Percentiles rank a stretch among this genome's conserved stretches.
Conservation (phyloP, 176 grass and related monocot genomes). For the Leersia perrieri region DNA sequence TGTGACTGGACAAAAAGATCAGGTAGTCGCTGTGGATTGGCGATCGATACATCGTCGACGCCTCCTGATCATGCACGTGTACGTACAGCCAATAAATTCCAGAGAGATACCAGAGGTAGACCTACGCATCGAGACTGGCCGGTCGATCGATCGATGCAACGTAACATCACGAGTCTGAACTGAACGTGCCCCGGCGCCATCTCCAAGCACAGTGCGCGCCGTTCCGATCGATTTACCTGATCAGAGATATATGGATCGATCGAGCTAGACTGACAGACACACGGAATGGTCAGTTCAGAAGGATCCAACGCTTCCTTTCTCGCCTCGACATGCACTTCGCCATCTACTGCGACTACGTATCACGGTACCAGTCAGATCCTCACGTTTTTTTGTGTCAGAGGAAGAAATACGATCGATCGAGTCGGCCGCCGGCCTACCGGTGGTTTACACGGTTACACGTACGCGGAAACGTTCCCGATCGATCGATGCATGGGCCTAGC, state of each 20-base stretch:
- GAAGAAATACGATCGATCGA: background rate
- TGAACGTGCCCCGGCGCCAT: constrained; percentile 39
- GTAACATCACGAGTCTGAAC: constrained; percentile 28
- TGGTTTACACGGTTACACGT: background rate
- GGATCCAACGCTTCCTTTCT: constrained; percentile 33
- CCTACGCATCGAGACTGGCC: background rate
- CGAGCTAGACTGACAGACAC: background rate
- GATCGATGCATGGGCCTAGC: background rate
- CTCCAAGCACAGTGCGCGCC: constrained; percentile 25
- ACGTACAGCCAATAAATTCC: constrained; percentile 27
- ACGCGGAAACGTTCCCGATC: background rate
- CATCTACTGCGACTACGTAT: background rate
- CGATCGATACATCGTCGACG: no score
- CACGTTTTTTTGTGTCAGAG: constrained; percentile 5
- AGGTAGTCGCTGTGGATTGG: background rate
- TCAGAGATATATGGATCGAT: no score
- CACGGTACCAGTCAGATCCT: background rate
- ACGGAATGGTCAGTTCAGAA: background rate
- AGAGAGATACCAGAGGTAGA: constrained; percentile 12
- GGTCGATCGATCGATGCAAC: background rate
- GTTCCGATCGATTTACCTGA: background rate
- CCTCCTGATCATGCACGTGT: constrained; percentile 23
- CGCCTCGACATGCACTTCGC: background rate
- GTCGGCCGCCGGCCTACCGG: background rate
- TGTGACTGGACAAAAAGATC: constrained; percentile 6